Evolutionary conservation across 106 monocot species (phyloP).

Genomic region (Dioscorea dumetorum): DNA sequence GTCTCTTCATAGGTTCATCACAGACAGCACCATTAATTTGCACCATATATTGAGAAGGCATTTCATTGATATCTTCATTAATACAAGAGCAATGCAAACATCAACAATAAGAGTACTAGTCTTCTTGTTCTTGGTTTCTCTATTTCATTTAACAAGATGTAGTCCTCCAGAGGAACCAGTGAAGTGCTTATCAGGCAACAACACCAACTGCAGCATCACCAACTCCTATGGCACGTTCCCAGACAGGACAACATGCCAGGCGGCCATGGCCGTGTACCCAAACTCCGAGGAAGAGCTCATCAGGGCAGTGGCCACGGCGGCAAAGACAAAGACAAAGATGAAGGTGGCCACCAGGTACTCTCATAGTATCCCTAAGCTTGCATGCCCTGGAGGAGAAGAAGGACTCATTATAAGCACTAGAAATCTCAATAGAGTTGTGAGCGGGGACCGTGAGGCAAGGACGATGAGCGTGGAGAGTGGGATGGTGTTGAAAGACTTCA

Average conservation of each 20-base stretch:
- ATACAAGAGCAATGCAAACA: too few species aligned
- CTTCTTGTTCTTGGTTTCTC: too few species aligned
- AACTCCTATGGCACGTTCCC: slow-evolving; percentile 45
- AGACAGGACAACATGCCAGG: slow-evolving; percentile 32
- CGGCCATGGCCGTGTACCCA: slow-evolving; percentile 20
- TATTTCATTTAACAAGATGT: not conserved
- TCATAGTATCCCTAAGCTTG: slow-evolving; percentile 59
- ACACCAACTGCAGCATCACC: slow-evolving; percentile 34
- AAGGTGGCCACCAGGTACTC: slow-evolving; percentile 35
- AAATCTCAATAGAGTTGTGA: slow-evolving; percentile 16
- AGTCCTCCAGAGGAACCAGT: slow-evolving; percentile 29
- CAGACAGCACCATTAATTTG: too few species aligned
- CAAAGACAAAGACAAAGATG: slow-evolving; percentile 17
- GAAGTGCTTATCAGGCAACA: slow-evolving; percentile 16
- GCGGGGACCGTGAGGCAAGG: slow-evolving; percentile 8
- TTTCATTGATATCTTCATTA: too few species aligned
- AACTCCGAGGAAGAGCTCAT: slow-evolving; percentile 30
- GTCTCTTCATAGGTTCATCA: too few species aligned
- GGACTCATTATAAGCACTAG: slow-evolving; percentile 46
- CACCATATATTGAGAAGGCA: too few species aligned
- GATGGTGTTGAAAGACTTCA: slow-evolving; percentile 20
- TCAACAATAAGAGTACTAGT: too few species aligned
- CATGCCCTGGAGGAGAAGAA: slow-evolving; percentile 34
- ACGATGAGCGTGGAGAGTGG: slow-evolving; percentile 37
- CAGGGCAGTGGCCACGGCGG: slow-evolving; percentile 21